Percentiles rank a stretch among this genome's conserved stretches.
Evolutionary conservation across 495 filamentous ascomycete species (phyloP).

Genomic region (Elaphomyces granulatus): DNA sequence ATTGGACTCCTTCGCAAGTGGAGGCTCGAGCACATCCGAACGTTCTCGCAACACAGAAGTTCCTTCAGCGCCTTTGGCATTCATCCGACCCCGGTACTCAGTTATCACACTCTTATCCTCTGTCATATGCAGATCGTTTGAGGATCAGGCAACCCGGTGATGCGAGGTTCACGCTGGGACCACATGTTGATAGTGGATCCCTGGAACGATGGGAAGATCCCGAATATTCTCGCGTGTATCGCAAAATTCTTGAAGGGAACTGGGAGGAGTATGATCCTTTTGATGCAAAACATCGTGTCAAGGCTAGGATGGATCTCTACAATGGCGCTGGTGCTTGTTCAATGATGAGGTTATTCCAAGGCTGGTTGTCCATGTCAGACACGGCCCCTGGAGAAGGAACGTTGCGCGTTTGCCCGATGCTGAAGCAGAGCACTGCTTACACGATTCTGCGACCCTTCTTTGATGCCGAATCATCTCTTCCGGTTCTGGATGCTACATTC

Average conservation of each 20-base stretch:
- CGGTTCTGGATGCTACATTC: conserved; percentile 30
- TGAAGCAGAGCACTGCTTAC: conserved; percentile 62
- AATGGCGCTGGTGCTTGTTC: conserved; percentile 69
- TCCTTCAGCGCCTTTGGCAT: conserved; percentile 65
- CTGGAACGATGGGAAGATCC: conserved; percentile 76
- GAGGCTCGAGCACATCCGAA: conserved; percentile 59
- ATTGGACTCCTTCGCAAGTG: conserved; percentile 71
- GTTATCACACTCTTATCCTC: conserved; percentile 51
- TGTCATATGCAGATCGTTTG: conserved; percentile 68
- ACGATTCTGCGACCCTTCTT: conserved; percentile 81
- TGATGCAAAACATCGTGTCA: conserved; percentile 55
- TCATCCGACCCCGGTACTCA: conserved; percentile 42
- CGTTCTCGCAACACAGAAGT: conserved; percentile 50
- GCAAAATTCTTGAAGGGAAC: conserved; percentile 51
- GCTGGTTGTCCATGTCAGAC: conserved; percentile 69
- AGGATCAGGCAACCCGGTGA: conserved; percentile 55
- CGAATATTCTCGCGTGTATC: conserved; percentile 66
- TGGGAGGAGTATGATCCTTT: conserved; percentile 80
- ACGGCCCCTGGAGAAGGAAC: conserved; percentile 63
- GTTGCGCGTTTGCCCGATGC: conserved; percentile 67
- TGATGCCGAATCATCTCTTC: conserved; percentile 33
- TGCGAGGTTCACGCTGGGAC: conserved; percentile 65
- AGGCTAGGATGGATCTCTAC: conserved; percentile 61
- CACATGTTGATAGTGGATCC: conserved; percentile 73
- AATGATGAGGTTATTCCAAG: conserved; percentile 80